Evolutionary conservation across 1,284 basidiomycete genomes (phyloP).

Genomic region (Melampsora medusae): DNA sequence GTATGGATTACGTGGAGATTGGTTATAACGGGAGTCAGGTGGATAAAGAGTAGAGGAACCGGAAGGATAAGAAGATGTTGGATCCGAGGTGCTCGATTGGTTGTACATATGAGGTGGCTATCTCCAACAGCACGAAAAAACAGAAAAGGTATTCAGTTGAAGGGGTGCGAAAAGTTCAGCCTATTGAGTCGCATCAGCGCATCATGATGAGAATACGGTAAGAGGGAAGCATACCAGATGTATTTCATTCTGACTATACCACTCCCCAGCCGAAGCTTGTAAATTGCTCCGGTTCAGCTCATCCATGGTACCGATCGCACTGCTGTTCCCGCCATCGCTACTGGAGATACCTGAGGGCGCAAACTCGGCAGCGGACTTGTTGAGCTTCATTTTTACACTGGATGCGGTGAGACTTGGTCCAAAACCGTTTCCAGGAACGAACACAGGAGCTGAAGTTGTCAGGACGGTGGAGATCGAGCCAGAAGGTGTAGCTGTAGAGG

Average conservation of each 20-base stretch:
- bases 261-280: slow-evolving; percentile 4
- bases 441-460: slow-evolving; percentile 41
- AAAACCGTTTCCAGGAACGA: slow-evolving; percentile 19
- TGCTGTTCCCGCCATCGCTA: slow-evolving; percentile 35
- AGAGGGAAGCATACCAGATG: background rate
- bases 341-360: slow-evolving; percentile 36
- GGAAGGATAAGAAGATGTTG: slow-evolving; percentile 30
- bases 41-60: slow-evolving; percentile 15
- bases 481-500: slow-evolving; percentile 35
- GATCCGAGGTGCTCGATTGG: slow-evolving; percentile 31
- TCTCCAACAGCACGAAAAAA: background rate
- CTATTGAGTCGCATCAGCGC: background rate
- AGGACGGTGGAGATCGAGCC: slow-evolving; percentile 12
- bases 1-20: slow-evolving; percentile 37
- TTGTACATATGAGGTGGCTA: slow-evolving; percentile 21
- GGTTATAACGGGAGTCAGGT: slow-evolving; percentile 22
- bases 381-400: slow-evolving; percentile 27
- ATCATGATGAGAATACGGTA: background rate
- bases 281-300: background rate
- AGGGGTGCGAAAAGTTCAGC: background rate
- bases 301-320: background rate
- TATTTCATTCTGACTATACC: slow-evolving; percentile 6
- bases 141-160: background rate
- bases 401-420: background rate
- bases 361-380: slow-evolving; percentile 42